These are phyloP conservation scores for Bauhinia variegata DNA, from an alignment of 306 rosid genomes.

Conservation along the genomic window DNA sequence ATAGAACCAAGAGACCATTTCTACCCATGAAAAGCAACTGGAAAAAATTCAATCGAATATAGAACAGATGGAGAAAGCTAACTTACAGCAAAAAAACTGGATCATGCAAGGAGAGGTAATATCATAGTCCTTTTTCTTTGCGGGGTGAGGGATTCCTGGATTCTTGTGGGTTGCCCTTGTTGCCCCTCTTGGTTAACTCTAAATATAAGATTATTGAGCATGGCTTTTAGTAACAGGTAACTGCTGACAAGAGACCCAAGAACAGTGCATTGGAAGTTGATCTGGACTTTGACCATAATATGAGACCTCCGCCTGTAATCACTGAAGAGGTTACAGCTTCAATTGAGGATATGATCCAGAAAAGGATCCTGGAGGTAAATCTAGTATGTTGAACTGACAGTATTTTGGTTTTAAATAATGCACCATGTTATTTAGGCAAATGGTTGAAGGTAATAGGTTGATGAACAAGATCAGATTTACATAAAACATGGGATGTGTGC, in stretches of 20 bases:
- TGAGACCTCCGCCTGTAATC: slow-evolving; percentile 83
- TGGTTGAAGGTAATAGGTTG: slow-evolving; percentile 16
- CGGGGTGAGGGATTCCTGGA: neutral
- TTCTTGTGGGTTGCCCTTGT: slow-evolving; percentile 5
- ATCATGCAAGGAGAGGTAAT: slow-evolving; percentile 95
- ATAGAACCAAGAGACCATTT: slow-evolving; percentile 55
- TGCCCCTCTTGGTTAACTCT: slow-evolving; percentile 15
- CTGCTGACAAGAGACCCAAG: slow-evolving; percentile 82
- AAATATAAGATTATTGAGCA: slow-evolving; percentile 15
- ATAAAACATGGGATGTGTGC: slow-evolving; percentile 9
- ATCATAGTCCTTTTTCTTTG: neutral
- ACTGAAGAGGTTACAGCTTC: slow-evolving; percentile 87
- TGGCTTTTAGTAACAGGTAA: slow-evolving; percentile 57
- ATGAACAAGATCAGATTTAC: slow-evolving; percentile 19
- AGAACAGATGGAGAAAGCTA: slow-evolving; percentile 77
- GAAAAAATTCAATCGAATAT: slow-evolving; percentile 62
- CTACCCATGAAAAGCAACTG: slow-evolving; percentile 73
- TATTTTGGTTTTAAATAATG: slow-evolving; percentile 12
- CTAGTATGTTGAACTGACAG: slow-evolving; percentile 29
- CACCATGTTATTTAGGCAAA: slow-evolving; percentile 5
- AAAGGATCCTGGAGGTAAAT: slow-evolving; percentile 77
- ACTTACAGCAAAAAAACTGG: slow-evolving; percentile 81
- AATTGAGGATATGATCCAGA: slow-evolving; percentile 77
- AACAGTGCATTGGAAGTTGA: slow-evolving; percentile 90
- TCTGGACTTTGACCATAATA: slow-evolving; percentile 88